phyloP scores from a whole-genome alignment of 2,329 filamentous ascomycete species.

The Clonostachys sp. region DNA sequence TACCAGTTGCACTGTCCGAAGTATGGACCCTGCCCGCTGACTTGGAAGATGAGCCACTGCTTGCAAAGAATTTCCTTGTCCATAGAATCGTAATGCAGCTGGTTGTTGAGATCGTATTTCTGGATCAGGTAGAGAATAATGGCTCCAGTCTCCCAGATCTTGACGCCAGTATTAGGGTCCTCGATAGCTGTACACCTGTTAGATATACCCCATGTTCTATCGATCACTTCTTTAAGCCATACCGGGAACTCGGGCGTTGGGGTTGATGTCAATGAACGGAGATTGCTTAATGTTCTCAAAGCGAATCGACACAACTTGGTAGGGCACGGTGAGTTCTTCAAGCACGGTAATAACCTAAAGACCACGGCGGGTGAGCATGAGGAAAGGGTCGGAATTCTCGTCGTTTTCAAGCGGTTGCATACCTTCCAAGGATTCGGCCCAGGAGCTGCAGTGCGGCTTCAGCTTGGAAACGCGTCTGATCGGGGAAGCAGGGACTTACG shows the following conservation, averaged over 20 bases:
- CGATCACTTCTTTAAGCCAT: no score
- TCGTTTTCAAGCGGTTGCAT: no score
- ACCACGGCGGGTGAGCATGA: background rate
- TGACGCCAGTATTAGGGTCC: conserved; percentile 25
- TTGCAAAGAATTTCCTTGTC: background rate
- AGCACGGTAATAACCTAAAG: conserved; percentile 10
- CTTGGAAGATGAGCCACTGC: background rate
- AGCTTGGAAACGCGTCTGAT: no score
- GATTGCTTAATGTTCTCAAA: conserved; percentile 1
- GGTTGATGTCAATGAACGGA: conserved; percentile 16
- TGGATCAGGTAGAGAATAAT: conserved; percentile 16
- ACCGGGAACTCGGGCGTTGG: conserved; percentile 22
- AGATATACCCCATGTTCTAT: no score
- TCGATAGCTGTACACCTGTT: conserved; percentile 9
- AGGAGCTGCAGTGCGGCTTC: no score
- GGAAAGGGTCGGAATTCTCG: no score
- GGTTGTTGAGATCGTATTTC: conserved; percentile 13
- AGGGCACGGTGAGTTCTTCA: conserved; percentile 18
- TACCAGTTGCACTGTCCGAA: conserved; percentile 36
- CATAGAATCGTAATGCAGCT: conserved; percentile 3
- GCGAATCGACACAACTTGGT: conserved; percentile 5
- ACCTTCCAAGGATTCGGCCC: no score
- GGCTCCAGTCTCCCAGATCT: conserved; percentile 20
- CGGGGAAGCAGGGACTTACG: no score
- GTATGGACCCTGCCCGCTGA: conserved; percentile 34